These are phyloP conservation scores for Ammopiptanthus mongolicus DNA, from an alignment of 306 rosid genomes.

Conservation along the genomic window DNA sequence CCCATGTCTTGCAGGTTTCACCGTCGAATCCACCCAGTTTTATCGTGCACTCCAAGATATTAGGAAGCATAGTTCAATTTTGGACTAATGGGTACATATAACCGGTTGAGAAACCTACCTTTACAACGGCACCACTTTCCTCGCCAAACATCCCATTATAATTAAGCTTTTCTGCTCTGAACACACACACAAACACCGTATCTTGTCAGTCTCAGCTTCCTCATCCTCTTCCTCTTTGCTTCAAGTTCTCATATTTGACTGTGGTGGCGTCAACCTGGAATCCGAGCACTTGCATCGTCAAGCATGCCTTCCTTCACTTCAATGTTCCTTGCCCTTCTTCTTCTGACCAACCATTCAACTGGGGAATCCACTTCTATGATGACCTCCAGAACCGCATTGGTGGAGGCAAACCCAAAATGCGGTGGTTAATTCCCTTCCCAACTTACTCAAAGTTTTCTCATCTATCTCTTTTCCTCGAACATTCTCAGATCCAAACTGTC, in stretches of 20 bases:
- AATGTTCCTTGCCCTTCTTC: conserved; percentile 56
- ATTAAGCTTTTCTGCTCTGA: conserved; percentile 23
- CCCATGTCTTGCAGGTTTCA: too few relatives aligned
- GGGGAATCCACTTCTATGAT: conserved; percentile 75
- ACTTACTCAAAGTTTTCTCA: background rate
- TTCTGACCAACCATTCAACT: conserved; percentile 49
- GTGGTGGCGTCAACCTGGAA: conserved; percentile 87
- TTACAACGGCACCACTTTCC: background rate
- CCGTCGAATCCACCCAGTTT: too few relatives aligned
- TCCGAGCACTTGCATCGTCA: conserved; percentile 94
- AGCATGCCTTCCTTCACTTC: conserved; percentile 74
- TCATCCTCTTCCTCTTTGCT: conserved; percentile 38
- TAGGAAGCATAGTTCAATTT: too few relatives aligned
- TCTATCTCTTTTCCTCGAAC: too few relatives aligned
- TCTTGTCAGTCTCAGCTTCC: conserved; percentile 43
- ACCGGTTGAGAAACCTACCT: too few relatives aligned
- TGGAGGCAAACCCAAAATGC: conserved; percentile 98
- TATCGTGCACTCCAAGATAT: too few relatives aligned
- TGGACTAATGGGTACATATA: too few relatives aligned
- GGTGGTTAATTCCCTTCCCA: conserved; percentile 45
- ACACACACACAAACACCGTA: background rate
- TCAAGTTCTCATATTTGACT: conserved; percentile 82
- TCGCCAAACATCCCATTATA: conserved; percentile 21
- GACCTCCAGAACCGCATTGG: conserved; percentile 79
- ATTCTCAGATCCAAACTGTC: too few relatives aligned